Evolutionary conservation across 192 early-diverging fungal genomes (phyloP).

Genomic region (Obelidium mucronatum): DNA sequence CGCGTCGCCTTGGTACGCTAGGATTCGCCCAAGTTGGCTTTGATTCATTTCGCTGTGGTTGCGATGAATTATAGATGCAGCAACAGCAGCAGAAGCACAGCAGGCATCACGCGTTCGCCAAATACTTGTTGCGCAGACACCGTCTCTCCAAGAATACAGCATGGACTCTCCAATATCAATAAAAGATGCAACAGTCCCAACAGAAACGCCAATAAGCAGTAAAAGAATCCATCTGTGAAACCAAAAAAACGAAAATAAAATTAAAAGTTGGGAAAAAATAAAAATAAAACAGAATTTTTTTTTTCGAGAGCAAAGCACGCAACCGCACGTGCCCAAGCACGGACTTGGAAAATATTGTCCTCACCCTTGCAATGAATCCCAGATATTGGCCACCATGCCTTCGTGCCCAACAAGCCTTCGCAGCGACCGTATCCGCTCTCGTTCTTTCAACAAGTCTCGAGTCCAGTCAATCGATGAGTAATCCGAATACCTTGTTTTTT

Average conservation of each 20-base stretch:
- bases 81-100: no score
- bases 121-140: conserved; percentile 21
- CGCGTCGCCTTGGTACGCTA: background rate
- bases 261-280: no score
- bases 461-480: conserved; percentile 80
- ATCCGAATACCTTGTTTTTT: no score
- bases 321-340: no score
- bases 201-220: conserved; percentile 17
- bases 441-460: conserved; percentile 85
- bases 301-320: background rate
- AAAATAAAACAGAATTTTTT: background rate
- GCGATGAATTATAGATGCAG: no score
- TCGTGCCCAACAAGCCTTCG: background rate
- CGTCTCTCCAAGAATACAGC: conserved; percentile 25
- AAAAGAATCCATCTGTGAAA: background rate
- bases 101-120: background rate
- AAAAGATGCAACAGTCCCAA: background rate
- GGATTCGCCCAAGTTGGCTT: background rate
- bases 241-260: no score
- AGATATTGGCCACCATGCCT: background rate
- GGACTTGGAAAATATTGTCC: background rate
- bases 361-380: background rate
- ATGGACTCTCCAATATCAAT: conserved; percentile 18
- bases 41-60: no score
- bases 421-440: conserved; percentile 58